Percentiles rank a stretch among this genome's conserved stretches.
phyloP scores from a whole-genome alignment of 129 eudicot genomes.

The Lactuca saligna region DNA sequence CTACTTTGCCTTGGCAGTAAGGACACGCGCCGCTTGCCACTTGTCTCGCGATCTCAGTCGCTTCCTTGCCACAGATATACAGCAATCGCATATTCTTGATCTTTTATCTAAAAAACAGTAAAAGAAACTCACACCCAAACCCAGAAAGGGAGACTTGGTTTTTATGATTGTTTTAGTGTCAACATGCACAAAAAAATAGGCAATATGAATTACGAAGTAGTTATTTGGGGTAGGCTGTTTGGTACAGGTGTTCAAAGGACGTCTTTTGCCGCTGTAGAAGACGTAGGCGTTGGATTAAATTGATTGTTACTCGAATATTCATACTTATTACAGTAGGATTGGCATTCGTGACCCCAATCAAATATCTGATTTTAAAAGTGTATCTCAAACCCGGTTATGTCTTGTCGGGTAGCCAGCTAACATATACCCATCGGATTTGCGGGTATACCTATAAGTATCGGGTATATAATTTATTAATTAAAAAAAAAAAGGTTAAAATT shows the following conservation, averaged over 20 bases:
- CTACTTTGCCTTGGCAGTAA: conserved; percentile 40
- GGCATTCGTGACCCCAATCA: too few species aligned
- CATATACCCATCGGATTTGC: too few species aligned
- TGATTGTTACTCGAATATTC: conserved; percentile 8
- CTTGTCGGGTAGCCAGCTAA: too few species aligned
- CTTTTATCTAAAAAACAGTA: background rate
- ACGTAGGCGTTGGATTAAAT: too few species aligned
- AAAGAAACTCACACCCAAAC: background rate
- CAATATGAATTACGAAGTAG: background rate
- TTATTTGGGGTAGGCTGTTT: conserved; percentile 27
- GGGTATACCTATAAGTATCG: too few species aligned
- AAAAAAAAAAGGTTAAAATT: too few species aligned
- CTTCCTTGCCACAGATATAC: conserved; percentile 29
- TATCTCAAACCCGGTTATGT: too few species aligned
- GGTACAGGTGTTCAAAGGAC: conserved; percentile 9
- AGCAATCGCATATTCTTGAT: conserved; percentile 23
- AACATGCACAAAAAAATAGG: conserved; percentile 4
- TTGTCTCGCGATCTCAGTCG: conserved; percentile 36
- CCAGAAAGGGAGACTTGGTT: background rate
- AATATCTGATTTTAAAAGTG: too few species aligned
- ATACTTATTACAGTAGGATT: background rate
- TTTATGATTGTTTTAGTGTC: background rate
- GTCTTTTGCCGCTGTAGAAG: conserved; percentile 5
- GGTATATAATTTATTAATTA: too few species aligned
- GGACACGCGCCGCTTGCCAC: conserved; percentile 43